These are phyloP conservation scores for Verticillium isaacii DNA, from an alignment of 2,329 filamentous ascomycete genomes.

Conservation along the genomic window DNA sequence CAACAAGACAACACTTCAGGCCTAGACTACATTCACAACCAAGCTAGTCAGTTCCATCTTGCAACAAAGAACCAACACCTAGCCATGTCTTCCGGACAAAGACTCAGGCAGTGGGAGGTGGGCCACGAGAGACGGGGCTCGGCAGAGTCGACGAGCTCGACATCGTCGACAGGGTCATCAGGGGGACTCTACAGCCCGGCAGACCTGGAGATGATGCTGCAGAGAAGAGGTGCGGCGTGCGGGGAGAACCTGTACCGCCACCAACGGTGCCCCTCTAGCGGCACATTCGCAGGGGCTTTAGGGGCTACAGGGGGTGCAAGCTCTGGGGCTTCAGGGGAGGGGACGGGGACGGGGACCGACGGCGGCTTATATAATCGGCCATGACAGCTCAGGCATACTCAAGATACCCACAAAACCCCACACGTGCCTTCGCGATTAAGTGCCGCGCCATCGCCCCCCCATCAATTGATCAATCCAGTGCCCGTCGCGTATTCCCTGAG, in stretches of 20 bases:
- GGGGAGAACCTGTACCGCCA: background rate
- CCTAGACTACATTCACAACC: background rate
- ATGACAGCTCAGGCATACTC: background rate
- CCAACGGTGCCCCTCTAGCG: background rate
- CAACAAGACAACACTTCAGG: background rate
- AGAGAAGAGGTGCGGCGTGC: background rate
- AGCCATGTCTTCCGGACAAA: background rate
- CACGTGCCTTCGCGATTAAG: background rate
- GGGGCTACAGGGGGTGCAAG: background rate
- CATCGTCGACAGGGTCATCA: background rate
- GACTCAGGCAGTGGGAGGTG: background rate
- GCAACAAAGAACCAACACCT: background rate
- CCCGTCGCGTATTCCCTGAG: background rate
- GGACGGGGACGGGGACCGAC: background rate
- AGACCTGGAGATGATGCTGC: background rate
- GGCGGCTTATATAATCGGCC: background rate
- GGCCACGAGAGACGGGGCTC: background rate
- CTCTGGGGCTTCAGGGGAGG: background rate
- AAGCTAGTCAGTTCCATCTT: background rate
- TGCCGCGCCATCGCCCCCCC: background rate
- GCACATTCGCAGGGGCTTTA: background rate
- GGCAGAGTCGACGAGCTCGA: constrained; percentile 1
- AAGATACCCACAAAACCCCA: background rate
- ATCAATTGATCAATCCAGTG: background rate
- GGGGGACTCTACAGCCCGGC: background rate